Conservation (phyloP, 352 stramenopile species). For the Achlya hypogyna region DNA sequence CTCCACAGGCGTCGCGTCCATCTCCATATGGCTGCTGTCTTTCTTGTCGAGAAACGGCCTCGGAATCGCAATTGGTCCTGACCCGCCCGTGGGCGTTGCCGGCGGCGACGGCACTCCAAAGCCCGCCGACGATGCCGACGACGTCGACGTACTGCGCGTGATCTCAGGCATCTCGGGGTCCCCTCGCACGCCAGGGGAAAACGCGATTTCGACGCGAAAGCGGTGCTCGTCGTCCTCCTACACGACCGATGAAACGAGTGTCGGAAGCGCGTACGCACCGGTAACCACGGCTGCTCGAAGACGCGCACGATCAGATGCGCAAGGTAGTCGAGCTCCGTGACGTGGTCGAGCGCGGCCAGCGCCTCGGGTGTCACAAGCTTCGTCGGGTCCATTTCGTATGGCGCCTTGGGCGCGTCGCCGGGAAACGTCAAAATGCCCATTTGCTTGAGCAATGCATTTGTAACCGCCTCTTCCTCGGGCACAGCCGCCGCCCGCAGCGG, state of each 20-base stretch:
- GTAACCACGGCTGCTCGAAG: constrained; percentile 90
- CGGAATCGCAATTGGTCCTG: neutral
- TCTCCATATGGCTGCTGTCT: constrained; percentile 16
- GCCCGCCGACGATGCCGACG: constrained; percentile 1
- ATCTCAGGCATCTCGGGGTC: constrained; percentile 12
- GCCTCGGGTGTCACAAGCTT: constrained; percentile 73
- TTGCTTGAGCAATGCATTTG: constrained; percentile 72
- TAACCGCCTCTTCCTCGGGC: constrained; percentile 72
- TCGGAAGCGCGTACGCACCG: constrained; percentile 14
- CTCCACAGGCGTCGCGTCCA: constrained; percentile 24
- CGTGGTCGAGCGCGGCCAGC: constrained; percentile 64
- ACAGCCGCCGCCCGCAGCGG: constrained; percentile 41
- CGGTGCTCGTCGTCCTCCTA: constrained; percentile 75
- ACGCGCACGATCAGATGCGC: constrained; percentile 98
- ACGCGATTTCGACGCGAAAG: constrained; percentile 81
- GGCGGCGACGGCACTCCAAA: constrained; percentile 7
- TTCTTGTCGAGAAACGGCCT: neutral
- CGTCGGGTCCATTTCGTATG: constrained; percentile 72
- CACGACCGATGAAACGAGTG: neutral
- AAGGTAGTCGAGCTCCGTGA: constrained; percentile 96
- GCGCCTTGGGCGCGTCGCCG: constrained; percentile 61
- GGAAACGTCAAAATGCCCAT: constrained; percentile 74
- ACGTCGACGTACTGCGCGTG: constrained; percentile 17
- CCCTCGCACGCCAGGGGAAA: constrained; percentile 50
- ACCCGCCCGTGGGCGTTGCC: neutral